Evolutionary conservation across 2,329 filamentous ascomycete genomes (phyloP).

Genomic region (Apiospora saccharicola): DNA sequence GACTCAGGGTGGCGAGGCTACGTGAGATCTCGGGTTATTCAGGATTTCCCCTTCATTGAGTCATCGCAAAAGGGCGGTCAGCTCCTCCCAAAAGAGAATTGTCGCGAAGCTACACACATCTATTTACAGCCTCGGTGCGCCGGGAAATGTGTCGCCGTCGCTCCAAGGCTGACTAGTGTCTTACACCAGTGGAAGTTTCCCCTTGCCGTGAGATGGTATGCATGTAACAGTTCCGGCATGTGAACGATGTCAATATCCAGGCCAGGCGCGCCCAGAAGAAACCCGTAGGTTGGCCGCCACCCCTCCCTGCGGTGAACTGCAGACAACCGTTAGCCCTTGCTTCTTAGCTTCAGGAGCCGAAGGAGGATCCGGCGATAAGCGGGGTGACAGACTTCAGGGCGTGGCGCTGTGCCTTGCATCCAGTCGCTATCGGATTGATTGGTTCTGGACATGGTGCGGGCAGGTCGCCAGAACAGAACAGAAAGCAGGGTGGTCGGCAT

Average conservation of each 20-base stretch:
- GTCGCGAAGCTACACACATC: conserved; percentile 13
- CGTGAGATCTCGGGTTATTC: conserved; percentile 4
- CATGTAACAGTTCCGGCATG: conserved; percentile 10
- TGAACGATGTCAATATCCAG: conserved; percentile 1
- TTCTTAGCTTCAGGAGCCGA: conserved; percentile 19
- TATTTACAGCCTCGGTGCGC: conserved; percentile 11
- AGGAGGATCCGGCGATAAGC: conserved; percentile 22
- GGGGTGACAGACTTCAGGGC: conserved; percentile 8
- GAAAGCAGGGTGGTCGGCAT: background rate
- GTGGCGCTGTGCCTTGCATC: conserved; percentile 18
- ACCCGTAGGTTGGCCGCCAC: background rate
- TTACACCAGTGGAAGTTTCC: background rate
- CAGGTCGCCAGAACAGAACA: conserved; percentile 5
- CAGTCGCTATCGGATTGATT: background rate
- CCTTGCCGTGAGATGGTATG: conserved; percentile 5
- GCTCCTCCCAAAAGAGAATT: background rate
- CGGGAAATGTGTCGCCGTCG: conserved; percentile 4
- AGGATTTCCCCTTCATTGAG: background rate
- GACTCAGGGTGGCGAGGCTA: conserved; percentile 16
- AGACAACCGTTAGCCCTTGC: conserved; percentile 21
- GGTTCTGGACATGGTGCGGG: background rate
- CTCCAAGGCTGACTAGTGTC: conserved; percentile 21
- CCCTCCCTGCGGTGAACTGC: conserved; percentile 7
- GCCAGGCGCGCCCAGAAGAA: background rate
- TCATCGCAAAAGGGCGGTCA: conserved; percentile 21